Conservation (phyloP, 768 basidiomycete species). For the Rhodosporidiobolus odoratus region DNA sequence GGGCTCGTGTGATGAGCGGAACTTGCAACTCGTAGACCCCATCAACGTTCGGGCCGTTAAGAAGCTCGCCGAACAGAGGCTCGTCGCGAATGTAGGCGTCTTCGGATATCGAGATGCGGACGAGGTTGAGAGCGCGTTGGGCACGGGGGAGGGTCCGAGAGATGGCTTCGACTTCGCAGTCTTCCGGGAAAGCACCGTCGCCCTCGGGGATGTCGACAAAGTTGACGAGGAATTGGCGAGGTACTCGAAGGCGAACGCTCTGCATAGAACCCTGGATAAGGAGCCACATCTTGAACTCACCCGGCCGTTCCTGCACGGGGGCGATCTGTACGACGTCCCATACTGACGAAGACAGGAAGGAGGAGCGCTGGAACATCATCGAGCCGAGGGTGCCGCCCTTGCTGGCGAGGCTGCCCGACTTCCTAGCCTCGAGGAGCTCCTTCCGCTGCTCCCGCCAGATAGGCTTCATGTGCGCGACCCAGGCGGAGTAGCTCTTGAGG, state of each 20-base stretch:
- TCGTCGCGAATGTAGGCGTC: slow-evolving; percentile 75
- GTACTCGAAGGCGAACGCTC: slow-evolving; percentile 74
- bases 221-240: slow-evolving; percentile 89
- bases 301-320: slow-evolving; percentile 49
- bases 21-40: slow-evolving; percentile 93
- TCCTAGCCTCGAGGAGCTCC: slow-evolving; percentile 45
- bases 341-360: slow-evolving; percentile 55
- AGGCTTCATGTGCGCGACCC: slow-evolving; percentile 69
- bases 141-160: slow-evolving; percentile 73
- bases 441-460: slow-evolving; percentile 66
- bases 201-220: slow-evolving; percentile 62
- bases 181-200: slow-evolving; percentile 60
- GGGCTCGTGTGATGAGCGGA: slow-evolving; percentile 71
- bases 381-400: slow-evolving; percentile 50
- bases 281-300: slow-evolving; percentile 84
- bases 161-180: slow-evolving; percentile 56
- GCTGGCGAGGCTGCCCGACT: slow-evolving; percentile 47
- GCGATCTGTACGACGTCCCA: slow-evolving; percentile 91
- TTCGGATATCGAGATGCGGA: slow-evolving; percentile 75
- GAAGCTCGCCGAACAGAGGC: slow-evolving; percentile 85
- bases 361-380: slow-evolving; percentile 49
- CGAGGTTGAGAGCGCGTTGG: slow-evolving; percentile 69
- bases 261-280: slow-evolving; percentile 71
- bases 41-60: slow-evolving; percentile 89
- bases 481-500: slow-evolving; percentile 61